phyloP scores from a whole-genome alignment of 164 flowering plant species.

The Hamamelis virginiana region DNA sequence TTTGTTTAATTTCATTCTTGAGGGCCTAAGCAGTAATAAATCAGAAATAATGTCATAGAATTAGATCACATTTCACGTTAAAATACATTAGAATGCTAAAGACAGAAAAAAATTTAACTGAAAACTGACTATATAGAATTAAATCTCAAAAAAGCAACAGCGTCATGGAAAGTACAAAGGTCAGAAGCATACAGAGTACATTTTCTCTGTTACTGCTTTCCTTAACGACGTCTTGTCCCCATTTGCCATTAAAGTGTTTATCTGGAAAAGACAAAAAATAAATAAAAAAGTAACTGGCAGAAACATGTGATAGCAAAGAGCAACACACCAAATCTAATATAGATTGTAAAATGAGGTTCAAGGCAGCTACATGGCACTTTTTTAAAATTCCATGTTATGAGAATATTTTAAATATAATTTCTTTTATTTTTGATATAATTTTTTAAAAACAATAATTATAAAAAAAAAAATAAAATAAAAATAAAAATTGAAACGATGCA shows the following conservation, averaged over 20 bases:
- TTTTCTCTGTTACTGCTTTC: constrained; percentile 83
- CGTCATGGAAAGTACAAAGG: neutral
- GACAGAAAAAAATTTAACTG: neutral
- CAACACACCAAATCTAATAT: too few relatives aligned
- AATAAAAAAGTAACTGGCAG: neutral
- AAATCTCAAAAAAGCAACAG: neutral
- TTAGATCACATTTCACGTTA: neutral
- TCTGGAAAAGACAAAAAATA: constrained; percentile 40
- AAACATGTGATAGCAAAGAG: neutral
- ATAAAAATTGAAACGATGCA: too few relatives aligned
- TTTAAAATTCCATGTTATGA: too few relatives aligned
- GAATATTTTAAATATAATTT: too few relatives aligned
- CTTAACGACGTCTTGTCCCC: constrained; percentile 75
- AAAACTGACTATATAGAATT: neutral
- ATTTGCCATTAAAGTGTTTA: constrained; percentile 64
- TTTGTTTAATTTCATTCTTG: constrained; percentile 85
- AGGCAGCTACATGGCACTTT: too few relatives aligned
- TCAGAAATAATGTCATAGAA: neutral
- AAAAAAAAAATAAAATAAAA: too few relatives aligned
- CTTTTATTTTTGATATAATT: too few relatives aligned
- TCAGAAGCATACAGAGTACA: constrained; percentile 76
- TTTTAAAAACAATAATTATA: too few relatives aligned
- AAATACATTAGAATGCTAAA: neutral
- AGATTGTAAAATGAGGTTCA: too few relatives aligned
- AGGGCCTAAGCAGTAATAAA: constrained; percentile 47